These are phyloP conservation scores for Teratosphaeria nubilosa DNA, from an alignment of 2,329 filamentous ascomycete genomes.

Conservation along the genomic window DNA sequence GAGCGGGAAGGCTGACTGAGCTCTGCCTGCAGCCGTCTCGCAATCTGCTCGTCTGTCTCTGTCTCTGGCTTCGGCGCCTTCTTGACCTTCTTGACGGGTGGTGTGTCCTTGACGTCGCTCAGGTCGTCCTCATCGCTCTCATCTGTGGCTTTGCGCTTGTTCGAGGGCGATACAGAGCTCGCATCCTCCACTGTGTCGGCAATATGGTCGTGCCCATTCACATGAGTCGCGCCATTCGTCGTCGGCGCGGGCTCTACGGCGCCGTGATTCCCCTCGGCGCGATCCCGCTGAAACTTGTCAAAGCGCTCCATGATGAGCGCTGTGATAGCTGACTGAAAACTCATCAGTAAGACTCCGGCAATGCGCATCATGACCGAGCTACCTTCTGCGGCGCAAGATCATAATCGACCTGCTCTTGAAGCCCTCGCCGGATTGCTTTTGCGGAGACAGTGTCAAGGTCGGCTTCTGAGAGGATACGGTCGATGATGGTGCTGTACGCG, in stretches of 20 bases:
- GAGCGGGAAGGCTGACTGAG: slow-evolving; percentile 61
- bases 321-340: slow-evolving; percentile 33
- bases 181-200: slow-evolving; percentile 4
- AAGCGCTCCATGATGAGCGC: slow-evolving; percentile 40
- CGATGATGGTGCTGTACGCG: slow-evolving; percentile 48
- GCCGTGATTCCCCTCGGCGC: slow-evolving; percentile 10
- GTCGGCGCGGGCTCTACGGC: slow-evolving; percentile 30
- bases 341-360: slow-evolving; percentile 1
- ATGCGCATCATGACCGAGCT: slow-evolving; percentile 4
- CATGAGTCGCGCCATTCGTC: slow-evolving; percentile 22
- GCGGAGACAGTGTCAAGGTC: slow-evolving; percentile 56
- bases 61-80: slow-evolving; percentile 55
- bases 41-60: slow-evolving; percentile 83
- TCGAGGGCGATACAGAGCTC: slow-evolving; percentile 12
- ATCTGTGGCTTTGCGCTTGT: slow-evolving; percentile 32
- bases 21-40: slow-evolving; percentile 81
- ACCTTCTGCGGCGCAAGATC: slow-evolving; percentile 56
- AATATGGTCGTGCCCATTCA: background rate
- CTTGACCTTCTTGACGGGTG: slow-evolving; percentile 26
- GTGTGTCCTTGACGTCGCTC: slow-evolving; percentile 32
- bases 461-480: slow-evolving; percentile 49
- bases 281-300: slow-evolving; percentile 34
- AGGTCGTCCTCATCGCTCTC: slow-evolving; percentile 26
- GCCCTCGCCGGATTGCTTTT: slow-evolving; percentile 54
- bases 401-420: slow-evolving; percentile 50